Conservation (phyloP, 2,329 filamentous ascomycete species). For the Colletotrichum australisinense region DNA sequence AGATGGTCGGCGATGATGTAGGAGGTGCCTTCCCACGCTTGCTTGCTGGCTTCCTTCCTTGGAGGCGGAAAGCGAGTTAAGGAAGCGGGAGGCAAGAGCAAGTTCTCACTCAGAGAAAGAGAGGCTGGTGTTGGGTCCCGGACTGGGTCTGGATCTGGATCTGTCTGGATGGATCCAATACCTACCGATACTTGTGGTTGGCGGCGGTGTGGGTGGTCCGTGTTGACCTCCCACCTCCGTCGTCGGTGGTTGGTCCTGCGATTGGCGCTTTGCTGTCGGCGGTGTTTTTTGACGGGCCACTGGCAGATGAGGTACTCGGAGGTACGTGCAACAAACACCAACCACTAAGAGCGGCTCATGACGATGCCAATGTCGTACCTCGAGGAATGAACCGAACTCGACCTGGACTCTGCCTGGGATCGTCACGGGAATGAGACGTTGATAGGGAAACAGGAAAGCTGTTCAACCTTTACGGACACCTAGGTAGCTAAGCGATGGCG, state of each 20-base stretch:
- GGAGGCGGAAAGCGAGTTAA: neutral
- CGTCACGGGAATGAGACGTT: neutral
- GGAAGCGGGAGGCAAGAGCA: neutral
- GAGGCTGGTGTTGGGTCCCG: neutral
- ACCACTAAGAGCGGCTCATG: neutral
- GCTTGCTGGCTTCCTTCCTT: neutral
- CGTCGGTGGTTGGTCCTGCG: neutral
- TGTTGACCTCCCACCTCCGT: neutral
- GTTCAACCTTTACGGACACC: neutral
- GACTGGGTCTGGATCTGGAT: neutral
- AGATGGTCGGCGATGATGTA: neutral
- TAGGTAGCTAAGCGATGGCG: neutral
- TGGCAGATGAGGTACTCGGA: slow-evolving; percentile 6
- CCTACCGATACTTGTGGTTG: neutral
- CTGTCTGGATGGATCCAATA: neutral
- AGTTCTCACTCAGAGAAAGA: neutral
- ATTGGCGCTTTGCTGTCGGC: neutral
- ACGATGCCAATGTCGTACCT: neutral
- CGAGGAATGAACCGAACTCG: slow-evolving; percentile 1
- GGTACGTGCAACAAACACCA: slow-evolving; percentile 2
- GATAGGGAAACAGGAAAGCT: neutral
- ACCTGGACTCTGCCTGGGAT: neutral
- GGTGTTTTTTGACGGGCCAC: neutral
- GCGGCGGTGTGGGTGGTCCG: slow-evolving; percentile 14
- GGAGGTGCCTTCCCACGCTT: neutral